Evolutionary conservation across 768 basidiomycete genomes (phyloP).

Genomic region (Hygrophorus russula): DNA sequence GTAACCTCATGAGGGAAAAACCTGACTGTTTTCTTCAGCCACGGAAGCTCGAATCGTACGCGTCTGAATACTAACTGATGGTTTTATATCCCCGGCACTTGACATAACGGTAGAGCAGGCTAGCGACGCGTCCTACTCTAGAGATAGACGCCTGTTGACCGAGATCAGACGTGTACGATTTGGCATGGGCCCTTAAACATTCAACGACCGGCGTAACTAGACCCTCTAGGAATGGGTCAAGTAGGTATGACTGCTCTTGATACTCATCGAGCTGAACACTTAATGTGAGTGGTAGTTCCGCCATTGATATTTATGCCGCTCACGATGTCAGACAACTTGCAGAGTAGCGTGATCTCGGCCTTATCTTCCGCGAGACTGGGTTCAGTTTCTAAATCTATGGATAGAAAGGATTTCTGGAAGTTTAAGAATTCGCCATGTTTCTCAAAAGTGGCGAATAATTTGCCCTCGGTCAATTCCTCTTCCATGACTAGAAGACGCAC

Average conservation of each 20-base stretch:
- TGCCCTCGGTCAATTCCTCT: conserved; percentile 31
- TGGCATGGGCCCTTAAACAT: conserved; percentile 44
- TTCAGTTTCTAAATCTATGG: conserved; percentile 30
- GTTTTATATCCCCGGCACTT: conserved; percentile 88
- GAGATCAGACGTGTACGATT: conserved; percentile 22
- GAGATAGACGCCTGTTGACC: conserved; percentile 18
- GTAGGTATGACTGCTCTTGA: conserved; percentile 85
- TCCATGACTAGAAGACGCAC: conserved; percentile 11
- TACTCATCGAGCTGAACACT: conserved; percentile 65
- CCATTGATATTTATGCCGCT: conserved; percentile 14
- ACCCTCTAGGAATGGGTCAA: conserved; percentile 80
- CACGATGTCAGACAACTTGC: conserved; percentile 41
- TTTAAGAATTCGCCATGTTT: conserved; percentile 47
- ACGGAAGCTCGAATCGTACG: conserved; percentile 4
- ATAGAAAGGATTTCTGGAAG: conserved; percentile 39
- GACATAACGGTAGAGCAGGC: conserved; percentile 67
- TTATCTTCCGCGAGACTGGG: conserved; percentile 32
- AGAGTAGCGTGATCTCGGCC: conserved; percentile 28
- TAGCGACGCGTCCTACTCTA: conserved; percentile 42
- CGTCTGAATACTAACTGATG: conserved; percentile 53
- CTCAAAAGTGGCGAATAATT: conserved; percentile 46
- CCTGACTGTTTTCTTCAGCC: conserved; percentile 44
- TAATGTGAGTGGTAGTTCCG: background rate
- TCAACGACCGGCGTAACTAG: conserved; percentile 71
- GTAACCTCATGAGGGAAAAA: conserved; percentile 90